Conservation (phyloP, 768 basidiomycete genomes). For the Naematelia encephala region DNA sequence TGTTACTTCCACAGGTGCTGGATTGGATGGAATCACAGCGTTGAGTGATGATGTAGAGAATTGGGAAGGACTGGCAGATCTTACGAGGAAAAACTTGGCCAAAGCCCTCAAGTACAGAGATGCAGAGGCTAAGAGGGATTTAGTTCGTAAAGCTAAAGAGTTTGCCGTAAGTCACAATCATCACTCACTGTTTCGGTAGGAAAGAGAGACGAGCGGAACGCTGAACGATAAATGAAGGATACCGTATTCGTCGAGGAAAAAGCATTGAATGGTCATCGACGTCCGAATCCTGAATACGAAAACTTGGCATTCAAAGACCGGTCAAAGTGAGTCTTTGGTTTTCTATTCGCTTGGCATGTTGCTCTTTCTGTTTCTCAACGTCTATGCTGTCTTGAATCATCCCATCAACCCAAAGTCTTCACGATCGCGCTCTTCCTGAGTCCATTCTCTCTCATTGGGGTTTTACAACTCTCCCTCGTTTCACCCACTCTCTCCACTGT, state of each 20-base stretch:
- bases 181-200: not conserved
- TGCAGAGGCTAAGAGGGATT: slow-evolving; percentile 26
- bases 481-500: too few relatives aligned
- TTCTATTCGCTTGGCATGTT: not conserved
- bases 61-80: slow-evolving; percentile 27
- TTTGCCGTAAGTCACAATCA: slow-evolving; percentile 38
- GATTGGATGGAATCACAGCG: slow-evolving; percentile 6
- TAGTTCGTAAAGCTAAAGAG: slow-evolving; percentile 38
- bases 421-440: too few relatives aligned
- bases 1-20: slow-evolving; percentile 45
- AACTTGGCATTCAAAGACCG: not conserved
- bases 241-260: slow-evolving; percentile 10
- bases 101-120: slow-evolving; percentile 40
- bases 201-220: not conserved
- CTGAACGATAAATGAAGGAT: not conserved
- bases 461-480: too few relatives aligned
- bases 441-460: too few relatives aligned
- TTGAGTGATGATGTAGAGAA: slow-evolving; percentile 7
- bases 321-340: slow-evolving; percentile 4
- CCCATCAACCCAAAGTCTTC: too few relatives aligned
- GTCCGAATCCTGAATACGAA: not conserved
- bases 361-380: too few relatives aligned
- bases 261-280: slow-evolving; percentile 8
- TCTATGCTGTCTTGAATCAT: too few relatives aligned
- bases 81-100: slow-evolving; percentile 30